A percentile compares a stretch with the other conserved stretches of the same genome.
Conservation (phyloP, 2,329 filamentous ascomycete genomes). For the Thermothelomyces thermophilus region DNA sequence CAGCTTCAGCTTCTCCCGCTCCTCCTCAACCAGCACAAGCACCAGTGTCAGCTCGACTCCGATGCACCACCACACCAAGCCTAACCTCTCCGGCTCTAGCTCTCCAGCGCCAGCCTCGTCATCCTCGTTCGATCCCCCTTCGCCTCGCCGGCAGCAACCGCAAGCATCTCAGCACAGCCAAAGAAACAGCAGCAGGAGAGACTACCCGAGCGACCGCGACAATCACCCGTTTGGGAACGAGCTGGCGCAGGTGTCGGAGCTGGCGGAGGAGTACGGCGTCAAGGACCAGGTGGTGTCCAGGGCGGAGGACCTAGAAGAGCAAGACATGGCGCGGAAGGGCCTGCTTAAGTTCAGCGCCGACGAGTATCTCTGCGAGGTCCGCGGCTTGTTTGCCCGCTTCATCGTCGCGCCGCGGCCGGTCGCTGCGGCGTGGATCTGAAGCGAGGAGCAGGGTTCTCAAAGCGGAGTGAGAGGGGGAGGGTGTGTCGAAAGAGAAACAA, state of each 20-base stretch:
- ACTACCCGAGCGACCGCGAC: conserved; percentile 21
- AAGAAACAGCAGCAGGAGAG: conserved; percentile 33
- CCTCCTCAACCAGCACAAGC: conserved; percentile 49
- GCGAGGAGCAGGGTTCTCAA: background rate
- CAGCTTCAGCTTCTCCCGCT: conserved; percentile 50
- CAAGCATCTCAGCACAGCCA: conserved; percentile 13
- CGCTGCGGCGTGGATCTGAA: conserved; percentile 44
- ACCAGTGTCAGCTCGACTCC: conserved; percentile 34
- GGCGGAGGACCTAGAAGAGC: conserved; percentile 65
- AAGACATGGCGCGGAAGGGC: conserved; percentile 61
- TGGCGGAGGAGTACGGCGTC: conserved; percentile 79
- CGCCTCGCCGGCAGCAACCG: background rate
- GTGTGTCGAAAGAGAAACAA: too few species aligned
- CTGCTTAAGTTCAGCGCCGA: conserved; percentile 68
- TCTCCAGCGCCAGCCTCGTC: conserved; percentile 20
- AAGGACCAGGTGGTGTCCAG: conserved; percentile 41
- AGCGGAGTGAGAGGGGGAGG: background rate
- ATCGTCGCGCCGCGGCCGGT: conserved; percentile 39
- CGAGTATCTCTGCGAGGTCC: conserved; percentile 79
- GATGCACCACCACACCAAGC: conserved; percentile 21
- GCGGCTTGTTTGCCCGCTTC: conserved; percentile 58
- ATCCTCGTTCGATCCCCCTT: background rate
- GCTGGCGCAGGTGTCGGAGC: conserved; percentile 83
- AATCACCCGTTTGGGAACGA: conserved; percentile 84
- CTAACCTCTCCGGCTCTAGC: conserved; percentile 25